phyloP scores from a whole-genome alignment of 2,329 filamentous ascomycete species.

The Macrophomina tecta region DNA sequence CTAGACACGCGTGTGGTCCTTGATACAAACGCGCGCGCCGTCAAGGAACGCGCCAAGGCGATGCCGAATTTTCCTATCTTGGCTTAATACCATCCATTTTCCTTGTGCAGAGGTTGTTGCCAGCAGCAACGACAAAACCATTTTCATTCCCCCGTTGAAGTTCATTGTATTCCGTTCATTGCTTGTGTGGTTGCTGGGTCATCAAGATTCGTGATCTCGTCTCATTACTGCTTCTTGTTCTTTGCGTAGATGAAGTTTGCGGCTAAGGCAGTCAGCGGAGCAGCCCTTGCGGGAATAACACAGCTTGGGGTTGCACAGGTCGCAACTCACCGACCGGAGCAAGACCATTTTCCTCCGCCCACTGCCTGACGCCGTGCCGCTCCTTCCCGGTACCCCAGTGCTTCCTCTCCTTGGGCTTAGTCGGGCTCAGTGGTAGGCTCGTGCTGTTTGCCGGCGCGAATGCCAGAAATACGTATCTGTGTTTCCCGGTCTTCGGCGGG shows the following conservation, averaged over 20 bases:
- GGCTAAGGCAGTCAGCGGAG: conserved; percentile 32
- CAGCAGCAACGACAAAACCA: conserved; percentile 1
- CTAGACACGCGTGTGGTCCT: not conserved
- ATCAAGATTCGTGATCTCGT: not conserved
- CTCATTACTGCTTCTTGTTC: conserved; percentile 54
- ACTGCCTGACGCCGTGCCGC: conserved; percentile 58
- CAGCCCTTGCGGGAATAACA: not conserved
- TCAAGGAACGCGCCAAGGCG: not conserved
- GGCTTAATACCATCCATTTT: not conserved
- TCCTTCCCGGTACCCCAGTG: conserved; percentile 62
- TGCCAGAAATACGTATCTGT: conserved; percentile 63
- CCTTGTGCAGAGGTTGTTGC: not conserved
- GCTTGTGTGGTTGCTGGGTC: not conserved
- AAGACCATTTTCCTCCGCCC: conserved; percentile 57
- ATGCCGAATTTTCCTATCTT: not conserved
- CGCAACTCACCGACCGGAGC: conserved; percentile 49
- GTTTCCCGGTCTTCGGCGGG: conserved; percentile 61
- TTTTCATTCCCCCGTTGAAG: not conserved
- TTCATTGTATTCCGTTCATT: not conserved
- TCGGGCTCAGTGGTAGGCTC: conserved; percentile 49
- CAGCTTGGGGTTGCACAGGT: not conserved
- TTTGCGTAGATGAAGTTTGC: conserved; percentile 56
- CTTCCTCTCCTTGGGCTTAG: conserved; percentile 55
- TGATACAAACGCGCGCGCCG: not conserved
- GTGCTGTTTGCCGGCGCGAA: conserved; percentile 55